Evolutionary conservation across 2,329 filamentous ascomycete genomes (phyloP).

Genomic region (Colletotrichum cuscutae): DNA sequence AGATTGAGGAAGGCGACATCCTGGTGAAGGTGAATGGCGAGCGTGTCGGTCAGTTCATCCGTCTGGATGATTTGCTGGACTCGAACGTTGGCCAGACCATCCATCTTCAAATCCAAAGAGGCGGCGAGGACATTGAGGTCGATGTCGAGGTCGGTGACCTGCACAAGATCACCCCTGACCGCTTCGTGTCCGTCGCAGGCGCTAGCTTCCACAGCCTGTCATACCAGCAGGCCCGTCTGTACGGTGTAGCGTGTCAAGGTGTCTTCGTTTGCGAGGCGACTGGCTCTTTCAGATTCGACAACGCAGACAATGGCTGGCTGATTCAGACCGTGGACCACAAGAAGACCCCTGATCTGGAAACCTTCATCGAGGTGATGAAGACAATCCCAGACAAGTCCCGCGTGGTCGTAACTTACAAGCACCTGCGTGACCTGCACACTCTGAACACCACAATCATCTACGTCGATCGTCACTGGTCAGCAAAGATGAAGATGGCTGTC

Average conservation of each 20-base stretch:
- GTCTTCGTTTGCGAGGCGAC: constrained; percentile 96
- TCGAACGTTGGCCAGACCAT: constrained; percentile 84
- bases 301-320: constrained; percentile 90
- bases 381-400: constrained; percentile 83
- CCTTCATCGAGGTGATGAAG: constrained; percentile 93
- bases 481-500: constrained; percentile 91
- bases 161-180: constrained; percentile 93
- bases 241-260: constrained; percentile 90
- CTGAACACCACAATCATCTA: constrained; percentile 92
- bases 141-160: constrained; percentile 88
- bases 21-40: constrained; percentile 93
- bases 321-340: constrained; percentile 93
- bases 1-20: constrained; percentile 94
- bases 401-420: constrained; percentile 95
- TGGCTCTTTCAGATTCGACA: constrained; percentile 95
- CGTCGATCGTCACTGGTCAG: constrained; percentile 94
- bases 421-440: constrained; percentile 93
- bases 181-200: constrained; percentile 93
- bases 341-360: constrained; percentile 85
- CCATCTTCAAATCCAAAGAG: constrained; percentile 85
- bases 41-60: constrained; percentile 91
- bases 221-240: constrained; percentile 96
- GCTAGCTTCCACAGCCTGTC: constrained; percentile 96
- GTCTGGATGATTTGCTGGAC: constrained; percentile 91
- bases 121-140: constrained; percentile 87